Evolutionary conservation across 805 yeast genomes (phyloP).

Genomic region (Barnettozyma wickerhamii): DNA sequence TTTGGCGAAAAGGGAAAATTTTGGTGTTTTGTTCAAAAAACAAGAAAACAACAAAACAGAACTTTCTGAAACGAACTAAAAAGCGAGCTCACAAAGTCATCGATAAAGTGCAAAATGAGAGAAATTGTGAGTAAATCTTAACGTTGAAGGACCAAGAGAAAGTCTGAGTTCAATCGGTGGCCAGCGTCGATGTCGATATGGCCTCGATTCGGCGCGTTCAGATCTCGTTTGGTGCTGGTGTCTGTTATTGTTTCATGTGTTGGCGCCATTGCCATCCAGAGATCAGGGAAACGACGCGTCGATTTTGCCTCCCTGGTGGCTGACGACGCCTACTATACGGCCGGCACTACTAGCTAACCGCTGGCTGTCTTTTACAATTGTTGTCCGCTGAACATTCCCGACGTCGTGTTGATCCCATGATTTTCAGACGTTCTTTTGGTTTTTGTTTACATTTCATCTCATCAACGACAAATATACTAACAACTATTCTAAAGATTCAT

Average conservation of each 20-base stretch:
- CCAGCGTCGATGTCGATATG: not conserved
- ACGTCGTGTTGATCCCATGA: not conserved
- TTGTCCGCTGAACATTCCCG: not conserved
- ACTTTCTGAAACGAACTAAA: conserved; percentile 1
- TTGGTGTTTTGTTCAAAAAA: conserved; percentile 1
- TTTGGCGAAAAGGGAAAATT: not conserved
- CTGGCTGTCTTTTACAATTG: not conserved
- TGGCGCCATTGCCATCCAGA: too few species aligned
- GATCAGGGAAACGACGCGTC: too few species aligned
- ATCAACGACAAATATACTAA: conserved; percentile 14
- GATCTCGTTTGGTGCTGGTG: too few species aligned
- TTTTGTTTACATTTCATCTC: conserved; percentile 4
- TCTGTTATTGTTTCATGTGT: too few species aligned
- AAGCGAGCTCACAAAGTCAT: not conserved
- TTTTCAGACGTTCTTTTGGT: not conserved
- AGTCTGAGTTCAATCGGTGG: not conserved
- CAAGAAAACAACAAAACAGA: conserved; percentile 1
- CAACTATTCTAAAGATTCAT: conserved; percentile 56
- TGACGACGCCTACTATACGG: too few species aligned
- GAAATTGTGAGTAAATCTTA: conserved; percentile 8
- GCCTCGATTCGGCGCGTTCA: too few species aligned
- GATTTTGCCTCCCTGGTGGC: too few species aligned
- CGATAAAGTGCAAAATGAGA: conserved; percentile 6
- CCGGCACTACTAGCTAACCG: too few species aligned
- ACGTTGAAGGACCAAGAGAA: not conserved